Percentiles rank a stretch among this genome's conserved stretches.
Evolutionary conservation across 345 rosid genomes (phyloP).

Genomic region (Melastoma malabathricum): DNA sequence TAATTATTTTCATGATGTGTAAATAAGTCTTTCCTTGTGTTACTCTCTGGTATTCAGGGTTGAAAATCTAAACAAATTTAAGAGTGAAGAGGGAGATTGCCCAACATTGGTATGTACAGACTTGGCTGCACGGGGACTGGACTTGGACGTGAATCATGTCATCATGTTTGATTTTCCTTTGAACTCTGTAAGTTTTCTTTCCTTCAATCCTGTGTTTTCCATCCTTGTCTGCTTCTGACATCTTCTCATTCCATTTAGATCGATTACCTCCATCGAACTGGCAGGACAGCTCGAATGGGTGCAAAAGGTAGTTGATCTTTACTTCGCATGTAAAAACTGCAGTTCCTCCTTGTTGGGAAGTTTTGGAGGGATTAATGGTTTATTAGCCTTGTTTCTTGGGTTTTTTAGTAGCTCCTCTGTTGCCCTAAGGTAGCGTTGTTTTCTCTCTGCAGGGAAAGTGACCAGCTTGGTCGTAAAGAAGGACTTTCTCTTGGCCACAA

Average conservation of each 20-base stretch:
- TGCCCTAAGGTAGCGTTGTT: neutral
- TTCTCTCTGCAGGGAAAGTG: slow-evolving; percentile 51
- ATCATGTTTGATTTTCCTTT: slow-evolving; percentile 89
- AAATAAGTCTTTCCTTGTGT: neutral
- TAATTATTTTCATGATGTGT: neutral
- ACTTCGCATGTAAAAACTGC: neutral
- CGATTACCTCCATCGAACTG: slow-evolving; percentile 94
- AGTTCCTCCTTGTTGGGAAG: neutral
- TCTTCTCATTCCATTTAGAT: slow-evolving; percentile 29
- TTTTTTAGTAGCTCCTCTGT: no score
- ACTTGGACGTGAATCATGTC: slow-evolving; percentile 83
- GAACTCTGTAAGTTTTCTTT: slow-evolving; percentile 57
- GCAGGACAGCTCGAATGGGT: slow-evolving; percentile 97
- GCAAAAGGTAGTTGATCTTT: slow-evolving; percentile 58
- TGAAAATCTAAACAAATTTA: slow-evolving; percentile 77
- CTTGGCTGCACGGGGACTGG: slow-evolving; percentile 92
- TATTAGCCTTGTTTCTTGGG: neutral
- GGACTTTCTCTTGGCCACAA: slow-evolving; percentile 38
- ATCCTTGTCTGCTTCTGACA: neutral
- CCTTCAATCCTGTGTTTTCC: neutral
- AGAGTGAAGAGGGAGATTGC: slow-evolving; percentile 75
- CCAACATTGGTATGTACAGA: slow-evolving; percentile 93
- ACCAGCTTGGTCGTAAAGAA: slow-evolving; percentile 72
- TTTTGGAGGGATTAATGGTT: no score
- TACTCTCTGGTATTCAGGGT: slow-evolving; percentile 29